Evolutionary conservation across 352 stramenopile genomes (phyloP).

Genomic region (Phytophthora pluvialis): DNA sequence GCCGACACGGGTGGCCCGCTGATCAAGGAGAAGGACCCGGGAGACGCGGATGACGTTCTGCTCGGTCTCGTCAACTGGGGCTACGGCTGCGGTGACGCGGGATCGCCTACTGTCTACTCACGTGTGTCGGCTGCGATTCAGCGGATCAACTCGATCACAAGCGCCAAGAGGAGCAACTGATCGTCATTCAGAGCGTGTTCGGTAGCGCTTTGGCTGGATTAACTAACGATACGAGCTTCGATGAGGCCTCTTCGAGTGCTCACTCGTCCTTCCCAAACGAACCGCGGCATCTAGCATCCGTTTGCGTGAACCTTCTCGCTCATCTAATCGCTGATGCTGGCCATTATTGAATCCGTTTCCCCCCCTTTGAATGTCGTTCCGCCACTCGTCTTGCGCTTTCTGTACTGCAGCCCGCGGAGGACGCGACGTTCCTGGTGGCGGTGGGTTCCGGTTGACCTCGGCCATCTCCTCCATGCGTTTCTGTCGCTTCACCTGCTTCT

Average conservation of each 20-base stretch:
- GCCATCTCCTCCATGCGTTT: neutral
- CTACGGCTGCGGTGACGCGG: slow-evolving; percentile 43
- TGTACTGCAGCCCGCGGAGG: neutral
- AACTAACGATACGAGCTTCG: too few species aligned
- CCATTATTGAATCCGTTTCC: neutral
- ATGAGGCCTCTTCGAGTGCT: neutral
- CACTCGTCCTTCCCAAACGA: neutral
- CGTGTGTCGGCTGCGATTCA: slow-evolving; percentile 45
- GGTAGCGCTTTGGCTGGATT: too few species aligned
- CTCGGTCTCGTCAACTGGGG: slow-evolving; percentile 63
- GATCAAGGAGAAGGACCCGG: slow-evolving; percentile 28
- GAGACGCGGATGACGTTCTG: slow-evolving; percentile 36
- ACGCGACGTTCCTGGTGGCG: slow-evolving; percentile 30
- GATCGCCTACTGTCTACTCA: slow-evolving; percentile 58
- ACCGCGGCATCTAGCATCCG: neutral
- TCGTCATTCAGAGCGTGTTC: too few species aligned
- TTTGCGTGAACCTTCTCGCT: neutral
- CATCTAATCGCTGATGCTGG: neutral
- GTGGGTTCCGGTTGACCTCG: slow-evolving; percentile 8
- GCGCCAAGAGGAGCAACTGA: neutral
- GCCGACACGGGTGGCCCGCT: slow-evolving; percentile 56
- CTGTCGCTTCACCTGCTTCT: slow-evolving; percentile 1
- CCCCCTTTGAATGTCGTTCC: neutral
- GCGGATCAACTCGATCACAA: slow-evolving; percentile 39
- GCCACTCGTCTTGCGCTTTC: slow-evolving; percentile 1